Evolutionary conservation across 179 eudicot species (phyloP).

Genomic region (Nepenthes alata): DNA sequence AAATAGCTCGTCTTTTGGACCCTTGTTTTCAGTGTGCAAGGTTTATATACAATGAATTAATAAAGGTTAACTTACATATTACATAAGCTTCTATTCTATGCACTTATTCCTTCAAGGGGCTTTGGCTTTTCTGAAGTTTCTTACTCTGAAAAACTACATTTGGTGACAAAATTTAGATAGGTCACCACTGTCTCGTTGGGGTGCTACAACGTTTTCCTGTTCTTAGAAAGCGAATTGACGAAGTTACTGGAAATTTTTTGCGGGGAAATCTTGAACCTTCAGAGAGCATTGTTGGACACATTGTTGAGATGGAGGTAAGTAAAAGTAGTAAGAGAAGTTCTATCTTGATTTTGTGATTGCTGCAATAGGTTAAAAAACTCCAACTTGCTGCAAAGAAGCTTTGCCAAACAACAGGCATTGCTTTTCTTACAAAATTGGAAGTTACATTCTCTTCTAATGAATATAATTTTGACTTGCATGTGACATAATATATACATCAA

Average conservation of each 20-base stretch:
- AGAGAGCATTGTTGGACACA: slow-evolving; percentile 66
- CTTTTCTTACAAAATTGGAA: not conserved
- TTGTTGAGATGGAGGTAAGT: slow-evolving; percentile 93
- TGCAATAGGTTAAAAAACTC: too few relatives aligned
- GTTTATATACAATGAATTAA: slow-evolving; percentile 37
- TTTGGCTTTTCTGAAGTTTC: not conserved
- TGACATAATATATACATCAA: too few relatives aligned
- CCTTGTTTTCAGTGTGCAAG: slow-evolving; percentile 53
- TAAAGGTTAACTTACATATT: slow-evolving; percentile 26
- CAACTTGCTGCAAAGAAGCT: not conserved
- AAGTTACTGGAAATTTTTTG: slow-evolving; percentile 68
- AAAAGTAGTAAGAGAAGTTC: not conserved
- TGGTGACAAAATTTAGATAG: slow-evolving; percentile 42
- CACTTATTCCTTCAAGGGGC: not conserved
- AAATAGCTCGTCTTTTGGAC: slow-evolving; percentile 47
- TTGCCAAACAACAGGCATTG: not conserved
- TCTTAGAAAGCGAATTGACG: slow-evolving; percentile 80
- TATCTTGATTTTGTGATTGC: not conserved
- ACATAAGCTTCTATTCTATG: slow-evolving; percentile 1
- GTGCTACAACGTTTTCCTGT: slow-evolving; percentile 89
- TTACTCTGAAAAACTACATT: not conserved
- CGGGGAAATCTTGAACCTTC: slow-evolving; percentile 79
- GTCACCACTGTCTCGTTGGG: slow-evolving; percentile 69
- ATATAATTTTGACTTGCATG: not conserved
- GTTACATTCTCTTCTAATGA: not conserved